Percentiles rank a stretch among this genome's conserved stretches.
These are phyloP conservation scores for Neocucurbitaria cava DNA, from an alignment of 2,329 filamentous ascomycete species.

Conservation along the genomic window DNA sequence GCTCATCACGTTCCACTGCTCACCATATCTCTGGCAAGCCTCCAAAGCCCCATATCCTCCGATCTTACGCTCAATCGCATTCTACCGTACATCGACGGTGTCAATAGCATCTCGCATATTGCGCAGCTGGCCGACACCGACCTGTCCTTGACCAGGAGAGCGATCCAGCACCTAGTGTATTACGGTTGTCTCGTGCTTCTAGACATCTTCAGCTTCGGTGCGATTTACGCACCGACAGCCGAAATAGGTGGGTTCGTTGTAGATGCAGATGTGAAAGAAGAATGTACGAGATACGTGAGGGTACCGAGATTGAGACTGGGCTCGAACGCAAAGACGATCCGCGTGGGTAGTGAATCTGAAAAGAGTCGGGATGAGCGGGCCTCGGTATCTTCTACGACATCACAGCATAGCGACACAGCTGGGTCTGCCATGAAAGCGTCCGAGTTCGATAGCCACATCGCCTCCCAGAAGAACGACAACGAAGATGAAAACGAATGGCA, in stretches of 20 bases:
- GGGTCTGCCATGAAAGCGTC: conserved; percentile 20
- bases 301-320: conserved; percentile 49
- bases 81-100: conserved; percentile 85
- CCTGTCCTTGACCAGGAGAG: conserved; percentile 82
- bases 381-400: conserved; percentile 33
- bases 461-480: conserved; percentile 9
- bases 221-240: conserved; percentile 84
- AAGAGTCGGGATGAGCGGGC: conserved; percentile 24
- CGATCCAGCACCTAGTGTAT: conserved; percentile 87
- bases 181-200: conserved; percentile 90
- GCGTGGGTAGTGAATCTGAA: conserved; percentile 27
- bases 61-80: conserved; percentile 81
- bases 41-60: conserved; percentile 62
- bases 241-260: conserved; percentile 81
- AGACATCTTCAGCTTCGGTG: conserved; percentile 93
- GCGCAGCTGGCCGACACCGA: conserved; percentile 85
- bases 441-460: conserved; percentile 16
- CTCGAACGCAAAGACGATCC: conserved; percentile 16
- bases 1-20: conserved; percentile 90
- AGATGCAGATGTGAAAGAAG: conserved; percentile 79
- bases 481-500: conserved; percentile 22
- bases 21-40: conserved; percentile 57
- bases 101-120: conserved; percentile 87
- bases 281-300: conserved; percentile 82
- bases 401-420: conserved; percentile 22